phyloP scores from a whole-genome alignment of 352 stramenopile species.

The Phytopythium delawarense region DNA sequence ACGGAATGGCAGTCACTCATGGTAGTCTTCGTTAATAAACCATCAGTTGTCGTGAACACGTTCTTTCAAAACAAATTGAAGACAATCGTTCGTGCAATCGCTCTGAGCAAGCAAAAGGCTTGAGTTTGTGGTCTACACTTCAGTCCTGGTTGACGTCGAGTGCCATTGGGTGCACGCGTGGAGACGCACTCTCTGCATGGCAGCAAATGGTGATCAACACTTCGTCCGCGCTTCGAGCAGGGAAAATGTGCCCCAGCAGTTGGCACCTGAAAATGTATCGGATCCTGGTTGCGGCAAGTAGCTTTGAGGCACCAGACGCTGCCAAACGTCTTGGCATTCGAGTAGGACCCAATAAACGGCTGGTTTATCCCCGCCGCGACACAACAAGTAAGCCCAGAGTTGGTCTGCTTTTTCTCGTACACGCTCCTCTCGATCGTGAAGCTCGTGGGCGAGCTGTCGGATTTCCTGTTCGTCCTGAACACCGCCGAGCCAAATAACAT shows the following conservation, averaged over 20 bases:
- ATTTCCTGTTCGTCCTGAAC: background rate
- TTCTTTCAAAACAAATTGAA: too few species aligned
- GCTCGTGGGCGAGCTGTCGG: background rate
- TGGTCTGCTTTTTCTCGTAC: background rate
- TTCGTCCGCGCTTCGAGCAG: background rate
- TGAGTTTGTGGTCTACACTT: too few species aligned
- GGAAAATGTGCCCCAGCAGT: background rate
- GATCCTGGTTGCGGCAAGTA: background rate
- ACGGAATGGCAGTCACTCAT: too few species aligned
- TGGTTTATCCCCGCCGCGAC: background rate
- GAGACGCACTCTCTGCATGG: background rate
- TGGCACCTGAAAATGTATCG: background rate
- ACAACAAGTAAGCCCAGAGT: background rate
- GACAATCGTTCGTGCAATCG: too few species aligned
- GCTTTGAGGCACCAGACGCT: background rate
- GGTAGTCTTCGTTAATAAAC: too few species aligned
- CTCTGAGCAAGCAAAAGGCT: too few species aligned
- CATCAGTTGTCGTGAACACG: too few species aligned
- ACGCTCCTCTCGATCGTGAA: background rate
- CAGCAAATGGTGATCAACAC: background rate
- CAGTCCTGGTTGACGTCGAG: background rate
- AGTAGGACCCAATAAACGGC: background rate
- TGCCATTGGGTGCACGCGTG: background rate
- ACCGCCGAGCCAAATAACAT: background rate
- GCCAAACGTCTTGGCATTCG: background rate